phyloP scores from a whole-genome alignment of 2,329 filamentous ascomycete genomes.

The Neonectria hederae region DNA sequence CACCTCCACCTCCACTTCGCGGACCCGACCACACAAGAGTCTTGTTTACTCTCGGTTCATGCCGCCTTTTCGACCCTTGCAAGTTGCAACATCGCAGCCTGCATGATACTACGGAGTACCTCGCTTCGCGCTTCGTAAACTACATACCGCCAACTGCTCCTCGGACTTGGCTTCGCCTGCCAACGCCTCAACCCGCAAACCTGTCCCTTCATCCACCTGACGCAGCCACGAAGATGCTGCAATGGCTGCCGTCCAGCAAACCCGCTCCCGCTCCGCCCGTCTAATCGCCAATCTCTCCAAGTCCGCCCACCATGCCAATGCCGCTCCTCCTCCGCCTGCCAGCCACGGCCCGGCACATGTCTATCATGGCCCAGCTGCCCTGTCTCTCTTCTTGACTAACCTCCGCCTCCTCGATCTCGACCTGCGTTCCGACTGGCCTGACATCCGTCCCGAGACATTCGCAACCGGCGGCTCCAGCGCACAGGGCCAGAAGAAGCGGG shows the following conservation, averaged over 20 bases:
- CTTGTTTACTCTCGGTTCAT: slow-evolving; percentile 13
- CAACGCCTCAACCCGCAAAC: background rate
- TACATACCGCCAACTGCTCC: background rate
- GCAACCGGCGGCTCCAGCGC: slow-evolving; percentile 67
- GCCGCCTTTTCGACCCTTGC: slow-evolving; percentile 10
- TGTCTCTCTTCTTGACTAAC: slow-evolving; percentile 76
- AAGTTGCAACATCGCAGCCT: background rate
- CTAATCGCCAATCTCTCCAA: slow-evolving; percentile 40
- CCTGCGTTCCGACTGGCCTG: slow-evolving; percentile 79
- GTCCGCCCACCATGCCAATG: slow-evolving; percentile 24
- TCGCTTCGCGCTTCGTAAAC: background rate
- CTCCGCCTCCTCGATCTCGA: slow-evolving; percentile 85
- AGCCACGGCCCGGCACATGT: slow-evolving; percentile 4
- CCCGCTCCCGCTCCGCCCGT: slow-evolving; percentile 41
- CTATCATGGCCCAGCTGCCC: slow-evolving; percentile 37
- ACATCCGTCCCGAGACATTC: slow-evolving; percentile 76
- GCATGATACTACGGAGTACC: background rate
- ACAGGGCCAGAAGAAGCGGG: slow-evolving; percentile 82
- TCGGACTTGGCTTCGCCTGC: background rate
- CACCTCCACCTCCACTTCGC: background rate
- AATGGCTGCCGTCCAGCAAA: slow-evolving; percentile 40
- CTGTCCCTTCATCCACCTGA: background rate
- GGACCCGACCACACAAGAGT: background rate
- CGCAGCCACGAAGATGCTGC: slow-evolving; percentile 28
- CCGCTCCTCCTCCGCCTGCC: slow-evolving; percentile 11